Percentiles rank a stretch among this genome's conserved stretches.
phyloP scores from a whole-genome alignment of 768 basidiomycete genomes.

The Rhodotorula paludigena region DNA sequence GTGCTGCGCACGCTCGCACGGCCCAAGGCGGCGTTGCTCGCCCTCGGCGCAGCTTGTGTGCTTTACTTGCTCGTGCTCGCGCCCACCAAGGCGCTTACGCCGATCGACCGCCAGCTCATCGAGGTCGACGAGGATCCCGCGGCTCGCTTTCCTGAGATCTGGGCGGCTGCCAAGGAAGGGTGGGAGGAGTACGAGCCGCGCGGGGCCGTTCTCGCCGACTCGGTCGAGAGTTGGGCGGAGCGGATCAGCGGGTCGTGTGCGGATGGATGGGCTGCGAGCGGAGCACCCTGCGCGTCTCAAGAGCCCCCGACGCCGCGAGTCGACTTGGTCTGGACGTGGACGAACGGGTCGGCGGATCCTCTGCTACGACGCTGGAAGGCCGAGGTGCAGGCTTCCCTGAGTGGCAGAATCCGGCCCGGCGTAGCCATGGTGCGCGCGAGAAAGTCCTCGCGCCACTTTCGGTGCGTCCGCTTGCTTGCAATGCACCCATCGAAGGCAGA shows the following conservation, averaged over 20 bases:
- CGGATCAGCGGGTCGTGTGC: slow-evolving; percentile 2
- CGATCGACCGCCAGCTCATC: neutral
- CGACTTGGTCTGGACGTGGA: slow-evolving; percentile 40
- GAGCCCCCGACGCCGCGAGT: neutral
- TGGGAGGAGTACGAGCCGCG: neutral
- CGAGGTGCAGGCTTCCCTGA: neutral
- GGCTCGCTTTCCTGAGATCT: neutral
- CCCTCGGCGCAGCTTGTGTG: neutral
- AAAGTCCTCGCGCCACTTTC: slow-evolving; percentile 15
- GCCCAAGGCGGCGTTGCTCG: no score
- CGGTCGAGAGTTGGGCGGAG: neutral
- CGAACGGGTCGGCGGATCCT: slow-evolving; percentile 38
- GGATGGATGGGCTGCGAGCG: neutral
- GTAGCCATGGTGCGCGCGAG: neutral
- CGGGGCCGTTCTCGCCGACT: neutral
- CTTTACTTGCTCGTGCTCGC: neutral
- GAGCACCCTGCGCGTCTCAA: slow-evolving; percentile 33
- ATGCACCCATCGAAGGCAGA: neutral
- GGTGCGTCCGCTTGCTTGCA: neutral
- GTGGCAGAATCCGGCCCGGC: slow-evolving; percentile 9
- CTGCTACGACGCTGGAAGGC: slow-evolving; percentile 14
- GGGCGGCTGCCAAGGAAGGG: neutral
- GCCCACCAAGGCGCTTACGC: neutral
- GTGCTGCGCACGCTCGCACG: no score
- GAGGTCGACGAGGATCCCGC: neutral